Evolutionary conservation across 2,329 filamentous ascomycete species (phyloP), one percentile per base, ranked within the genome.

Genomic region (Seiridium cupressi): DNA sequence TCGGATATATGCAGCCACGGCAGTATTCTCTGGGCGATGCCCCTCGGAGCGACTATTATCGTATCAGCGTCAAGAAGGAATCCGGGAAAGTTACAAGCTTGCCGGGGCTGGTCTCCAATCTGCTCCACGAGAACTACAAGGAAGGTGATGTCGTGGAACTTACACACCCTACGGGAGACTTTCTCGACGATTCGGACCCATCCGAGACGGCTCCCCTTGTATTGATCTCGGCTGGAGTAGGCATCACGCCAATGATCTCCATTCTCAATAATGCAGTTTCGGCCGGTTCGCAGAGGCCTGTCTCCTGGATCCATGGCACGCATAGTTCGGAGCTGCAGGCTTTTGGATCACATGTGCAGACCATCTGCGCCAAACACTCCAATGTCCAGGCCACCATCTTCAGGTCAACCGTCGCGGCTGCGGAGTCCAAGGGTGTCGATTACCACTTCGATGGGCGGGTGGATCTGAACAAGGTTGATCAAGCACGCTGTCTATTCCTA

Each of bases 11-110:
- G 60, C 91, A 94, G 73, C 85, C 86, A 60, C 78, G 91, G 59
- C 91, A 94, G 77, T 94, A 92, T 77, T 90, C 87, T 51, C 79
- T 94, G 59, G 89, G 85, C 68, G 86, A 90, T 66, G 79, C 76
- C 2, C 79, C 80, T 3, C 64, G 65, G 32, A 66, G 80, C 6
- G 77, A 78, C 13, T 83, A 86, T 73, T 91, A 91, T 74, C 84
- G 91, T 58, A 87, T 94, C 75, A 90, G 85, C 65, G 87, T 94
- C 62, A 93, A 93, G 81, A 83, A 79, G 60, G 89, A 85, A 64
- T 72, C 75, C 36, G 77, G 77, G 54, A 64, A 67, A 58, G 66
- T 69, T 35, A 69, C 71, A 18, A 73, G 68, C 57, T 64, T 78
- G 2, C 74, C 77, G 1, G 84, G 83, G 18, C 65, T 84, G 46